Evolutionary conservation across 1,284 basidiomycete genomes (phyloP), one percentile per base, ranked within the genome.

Genomic region (Trichosporon sp.): DNA sequence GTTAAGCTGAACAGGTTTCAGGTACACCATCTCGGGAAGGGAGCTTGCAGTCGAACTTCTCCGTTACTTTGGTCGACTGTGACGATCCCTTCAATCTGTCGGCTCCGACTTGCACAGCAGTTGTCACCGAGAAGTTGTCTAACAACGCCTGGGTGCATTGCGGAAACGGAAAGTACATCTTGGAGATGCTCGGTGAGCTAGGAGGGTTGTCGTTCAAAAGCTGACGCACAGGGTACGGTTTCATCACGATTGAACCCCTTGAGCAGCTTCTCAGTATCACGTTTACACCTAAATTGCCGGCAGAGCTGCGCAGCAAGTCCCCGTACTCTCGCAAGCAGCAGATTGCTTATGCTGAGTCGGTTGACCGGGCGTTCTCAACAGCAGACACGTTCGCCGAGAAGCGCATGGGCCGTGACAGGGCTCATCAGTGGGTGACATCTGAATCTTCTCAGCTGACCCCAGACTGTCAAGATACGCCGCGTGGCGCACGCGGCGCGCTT

Each of bases 61-160:
- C 72, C 7, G 86, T 97, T 34, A 91, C 89, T 1, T 95, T 91
- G 74, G 86, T 88, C 47, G 94, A 97, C 76, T 88, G 92, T 73
- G 90, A 92, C 8, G 86, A 94, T 75, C 92, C 93, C 0, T 91
- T 92, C 70, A 85, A 76, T 25, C 67, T 83, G 29, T 70, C 25
- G n/a, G 56, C 47, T 2, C 56, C 29, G 7, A 62, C 42, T 38
- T 44, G 23, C 13, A 71, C 74, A 21, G 56, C 67, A 12, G 77
- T 87, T 13, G 84, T 91, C 66, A 83, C 88, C 1, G 84, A 87
- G 51, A 83, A 86, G 51, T 65, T 70, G 82, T 85, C 51, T 85
- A 86, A 31, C 86, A 89, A 77, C 62, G 75, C 78, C 6, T 83
- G 81, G 81, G 81, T 78, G 34, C 88, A 89, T 9, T 94, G 92